Percentiles rank a stretch among this genome's conserved stretches.
phyloP scores from a whole-genome alignment of 2,329 filamentous ascomycete species.

The Verticillium longisporum region DNA sequence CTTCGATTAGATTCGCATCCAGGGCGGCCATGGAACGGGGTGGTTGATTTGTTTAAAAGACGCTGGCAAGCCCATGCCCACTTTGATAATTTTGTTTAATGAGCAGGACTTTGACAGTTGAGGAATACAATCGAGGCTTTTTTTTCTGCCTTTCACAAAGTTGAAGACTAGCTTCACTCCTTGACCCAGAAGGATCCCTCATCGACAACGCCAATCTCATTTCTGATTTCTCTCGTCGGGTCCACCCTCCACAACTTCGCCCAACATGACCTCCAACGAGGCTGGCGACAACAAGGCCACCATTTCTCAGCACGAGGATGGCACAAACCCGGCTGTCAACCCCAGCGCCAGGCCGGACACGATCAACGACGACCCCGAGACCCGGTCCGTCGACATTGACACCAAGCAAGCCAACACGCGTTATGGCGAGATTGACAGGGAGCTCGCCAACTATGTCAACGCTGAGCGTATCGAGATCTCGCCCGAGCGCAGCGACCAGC shows the following conservation, averaged over 20 bases:
- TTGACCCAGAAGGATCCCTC: background rate
- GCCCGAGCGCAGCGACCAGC: constrained; percentile 50
- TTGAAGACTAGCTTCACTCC: background rate
- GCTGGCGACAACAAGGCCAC: constrained; percentile 18
- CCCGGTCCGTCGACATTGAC: constrained; percentile 7
- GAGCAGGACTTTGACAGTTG: background rate
- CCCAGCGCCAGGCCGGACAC: constrained; percentile 14
- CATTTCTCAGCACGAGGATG: constrained; percentile 9
- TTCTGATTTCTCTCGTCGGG: background rate
- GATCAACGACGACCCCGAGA: constrained; percentile 13
- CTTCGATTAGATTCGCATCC: background rate
- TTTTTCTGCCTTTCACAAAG: no score
- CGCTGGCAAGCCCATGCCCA: no score
- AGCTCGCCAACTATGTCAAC: constrained; percentile 63
- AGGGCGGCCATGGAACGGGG: background rate
- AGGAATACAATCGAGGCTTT: background rate
- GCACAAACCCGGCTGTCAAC: constrained; percentile 13
- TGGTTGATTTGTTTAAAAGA: background rate
- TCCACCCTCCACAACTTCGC: background rate
- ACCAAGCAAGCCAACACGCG: constrained; percentile 6
- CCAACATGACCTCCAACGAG: constrained; percentile 11
- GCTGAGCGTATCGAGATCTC: constrained; percentile 49
- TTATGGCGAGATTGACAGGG: constrained; percentile 48
- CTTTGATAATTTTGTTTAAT: no score
- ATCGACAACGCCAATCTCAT: background rate